These are phyloP conservation scores for Penicillium crystallinum DNA, from an alignment of 495 filamentous ascomycete species.

Conservation along the genomic window DNA sequence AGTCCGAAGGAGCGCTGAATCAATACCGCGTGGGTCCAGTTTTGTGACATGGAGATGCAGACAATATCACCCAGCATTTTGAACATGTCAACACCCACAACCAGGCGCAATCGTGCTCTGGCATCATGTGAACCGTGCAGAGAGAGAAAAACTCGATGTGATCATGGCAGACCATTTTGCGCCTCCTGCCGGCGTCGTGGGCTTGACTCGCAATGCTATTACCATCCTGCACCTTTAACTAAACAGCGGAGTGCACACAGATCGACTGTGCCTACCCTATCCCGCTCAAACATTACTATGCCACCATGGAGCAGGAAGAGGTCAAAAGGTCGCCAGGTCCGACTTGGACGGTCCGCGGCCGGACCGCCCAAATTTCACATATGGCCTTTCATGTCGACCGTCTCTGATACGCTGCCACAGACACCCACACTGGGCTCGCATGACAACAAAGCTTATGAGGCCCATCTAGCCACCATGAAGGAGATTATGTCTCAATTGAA, in stretches of 20 bases:
- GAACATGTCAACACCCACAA: constrained; percentile 11
- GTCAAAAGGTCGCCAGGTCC: background rate
- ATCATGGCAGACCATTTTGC: constrained; percentile 17
- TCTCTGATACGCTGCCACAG: background rate
- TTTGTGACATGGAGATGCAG: no score
- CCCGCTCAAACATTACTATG: background rate
- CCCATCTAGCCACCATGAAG: constrained; percentile 9
- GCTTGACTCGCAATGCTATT: constrained; percentile 13
- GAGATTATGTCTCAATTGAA: constrained; percentile 12
- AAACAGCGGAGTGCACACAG: constrained; percentile 6
- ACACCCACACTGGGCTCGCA: background rate
- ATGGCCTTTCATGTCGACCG: constrained; percentile 18
- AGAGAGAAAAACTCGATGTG: constrained; percentile 13
- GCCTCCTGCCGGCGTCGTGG: constrained; percentile 14
- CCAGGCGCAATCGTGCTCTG: constrained; percentile 12
- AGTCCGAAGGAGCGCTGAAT: background rate
- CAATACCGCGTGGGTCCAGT: no score
- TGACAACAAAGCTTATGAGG: constrained; percentile 4
- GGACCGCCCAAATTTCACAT: constrained; percentile 13
- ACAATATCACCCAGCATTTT: background rate
- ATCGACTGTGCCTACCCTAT: background rate
- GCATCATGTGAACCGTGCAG: constrained; percentile 21
- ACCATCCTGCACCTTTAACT: constrained; percentile 18
- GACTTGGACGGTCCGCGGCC: constrained; percentile 6
- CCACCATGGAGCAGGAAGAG: background rate